phyloP scores from a whole-genome alignment of 108 stramenopile genomes.

The Skeletonema costatum region DNA sequence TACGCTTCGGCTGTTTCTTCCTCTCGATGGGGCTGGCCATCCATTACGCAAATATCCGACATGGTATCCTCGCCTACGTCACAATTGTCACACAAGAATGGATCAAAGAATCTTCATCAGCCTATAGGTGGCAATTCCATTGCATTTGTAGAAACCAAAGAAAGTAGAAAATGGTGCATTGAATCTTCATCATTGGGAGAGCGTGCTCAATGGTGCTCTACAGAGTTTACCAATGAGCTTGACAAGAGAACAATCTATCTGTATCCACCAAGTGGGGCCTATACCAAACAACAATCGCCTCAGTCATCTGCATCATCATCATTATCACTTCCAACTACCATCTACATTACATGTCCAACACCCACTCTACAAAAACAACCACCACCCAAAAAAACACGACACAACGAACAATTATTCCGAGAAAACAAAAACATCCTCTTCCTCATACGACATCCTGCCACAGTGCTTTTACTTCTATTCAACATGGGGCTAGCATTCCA shows the following conservation, averaged over 20 bases:
- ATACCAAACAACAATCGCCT: neutral
- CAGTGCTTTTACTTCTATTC: conserved; percentile 51
- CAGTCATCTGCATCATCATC: neutral
- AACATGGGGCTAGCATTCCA: conserved; percentile 60
- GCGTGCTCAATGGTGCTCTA: conserved; percentile 23
- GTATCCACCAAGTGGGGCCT: conserved; percentile 35
- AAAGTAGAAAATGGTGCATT: conserved; percentile 15
- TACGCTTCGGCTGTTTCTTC: neutral
- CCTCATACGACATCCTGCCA: conserved; percentile 44
- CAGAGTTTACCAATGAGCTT: neutral
- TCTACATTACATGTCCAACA: conserved; percentile 27
- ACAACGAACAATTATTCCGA: conserved; percentile 26
- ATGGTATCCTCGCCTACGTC: conserved; percentile 28
- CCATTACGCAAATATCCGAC: conserved; percentile 25
- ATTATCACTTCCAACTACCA: neutral
- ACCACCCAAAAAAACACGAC: neutral
- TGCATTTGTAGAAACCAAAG: conserved; percentile 11
- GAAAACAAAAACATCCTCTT: conserved; percentile 45
- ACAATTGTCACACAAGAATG: conserved; percentile 4
- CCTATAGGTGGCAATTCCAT: conserved; percentile 7
- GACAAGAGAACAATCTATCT: conserved; percentile 3
- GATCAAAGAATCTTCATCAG: neutral
- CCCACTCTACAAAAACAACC: neutral
- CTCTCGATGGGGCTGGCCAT: conserved; percentile 30
- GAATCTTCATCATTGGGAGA: neutral